Evolutionary conservation across 148 eudicot species (phyloP).

Genomic region (Chenopodium album): DNA sequence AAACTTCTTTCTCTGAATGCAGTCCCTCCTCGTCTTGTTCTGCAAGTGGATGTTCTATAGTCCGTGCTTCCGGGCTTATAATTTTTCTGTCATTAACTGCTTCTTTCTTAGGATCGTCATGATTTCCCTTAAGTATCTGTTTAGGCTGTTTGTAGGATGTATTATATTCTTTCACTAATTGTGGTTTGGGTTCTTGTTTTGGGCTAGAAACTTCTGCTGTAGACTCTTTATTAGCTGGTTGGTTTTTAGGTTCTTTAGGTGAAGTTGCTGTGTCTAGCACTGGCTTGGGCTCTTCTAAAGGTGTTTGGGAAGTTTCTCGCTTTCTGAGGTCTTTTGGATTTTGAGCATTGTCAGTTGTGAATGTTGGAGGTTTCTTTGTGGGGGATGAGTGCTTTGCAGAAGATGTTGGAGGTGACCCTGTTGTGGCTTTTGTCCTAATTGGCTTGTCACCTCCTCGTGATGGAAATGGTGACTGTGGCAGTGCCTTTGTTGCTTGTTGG

Average conservation of each 20-base stretch:
- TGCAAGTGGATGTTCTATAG: slow-evolving; percentile 13
- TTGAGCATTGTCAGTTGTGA: slow-evolving; percentile 19
- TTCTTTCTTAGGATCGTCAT: slow-evolving; percentile 21
- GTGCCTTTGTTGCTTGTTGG: neutral
- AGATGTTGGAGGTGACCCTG: slow-evolving; percentile 20
- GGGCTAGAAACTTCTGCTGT: slow-evolving; percentile 9
- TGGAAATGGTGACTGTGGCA: slow-evolving; percentile 28
- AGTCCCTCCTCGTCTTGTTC: neutral
- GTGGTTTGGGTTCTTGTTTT: slow-evolving; percentile 15
- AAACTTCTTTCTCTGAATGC: slow-evolving; percentile 17
- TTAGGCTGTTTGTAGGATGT: slow-evolving; percentile 27
- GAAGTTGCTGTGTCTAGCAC: slow-evolving; percentile 1
- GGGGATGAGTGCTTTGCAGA: slow-evolving; percentile 21
- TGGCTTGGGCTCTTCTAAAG: slow-evolving; percentile 22
- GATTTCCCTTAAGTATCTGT: slow-evolving; percentile 10
- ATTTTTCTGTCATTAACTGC: neutral
- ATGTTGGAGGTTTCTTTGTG: slow-evolving; percentile 21
- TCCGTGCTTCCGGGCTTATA: slow-evolving; percentile 8
- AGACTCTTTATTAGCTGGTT: slow-evolving; percentile 18
- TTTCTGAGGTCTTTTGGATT: slow-evolving; percentile 21
- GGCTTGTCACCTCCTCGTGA: slow-evolving; percentile 14
- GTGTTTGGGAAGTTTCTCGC: slow-evolving; percentile 15
- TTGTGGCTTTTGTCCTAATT: slow-evolving; percentile 9
- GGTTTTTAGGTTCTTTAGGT: slow-evolving; percentile 8
- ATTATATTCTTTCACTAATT: slow-evolving; percentile 10